Evolutionary conservation across 176 grass and related monocot genomes (phyloP), one percentile per base, ranked within the genome.

Genomic region (Aegilops bicornis): DNA sequence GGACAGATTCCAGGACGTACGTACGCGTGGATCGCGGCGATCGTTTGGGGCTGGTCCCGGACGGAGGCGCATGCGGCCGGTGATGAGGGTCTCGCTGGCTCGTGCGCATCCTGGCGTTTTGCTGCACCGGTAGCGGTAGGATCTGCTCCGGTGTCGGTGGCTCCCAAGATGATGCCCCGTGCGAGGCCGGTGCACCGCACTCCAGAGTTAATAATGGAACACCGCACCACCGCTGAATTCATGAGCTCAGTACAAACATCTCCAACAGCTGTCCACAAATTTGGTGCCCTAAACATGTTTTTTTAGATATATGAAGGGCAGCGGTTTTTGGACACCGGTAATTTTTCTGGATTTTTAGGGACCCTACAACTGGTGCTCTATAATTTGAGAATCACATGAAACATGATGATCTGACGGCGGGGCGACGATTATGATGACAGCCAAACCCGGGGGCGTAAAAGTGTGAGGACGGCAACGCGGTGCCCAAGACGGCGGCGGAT

Each of bases 31-130:
- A 10, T 15, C 10, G 56, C 1, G 54, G 7, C 7, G 69, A 76
- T 39, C 48, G 27, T 64, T 10, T 15, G 84, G 88, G 31, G 47
- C 14, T 82, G 83, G 83, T 81, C 88, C 83, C 69, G 54, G 54
- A 22, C 2, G 7, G 39, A 40, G 27, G 35, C 88, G 45, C 35
- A 64, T 39, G 83, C 70, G 30, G 68, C 14, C 69, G 61, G 60
- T 77, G 69, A 37, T 47, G 22, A 59, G 82, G 32, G 48, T 52
- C 69, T 60, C 8, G 77, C 74, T 19, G 22, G 48, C 65, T 10
- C 42, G 19, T 54, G 79, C 25, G 54, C 76, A 1, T 45, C 60
- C 10, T 27, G 78, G 36, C 23, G 0, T 80, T 25, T 43, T 27
- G 78, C 60, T 4, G 36, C 77, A 10, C 35, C 32, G 48, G 76